phyloP scores from a whole-genome alignment of 2,329 filamentous ascomycete genomes.

The Alternaria angustiovoidea region DNA sequence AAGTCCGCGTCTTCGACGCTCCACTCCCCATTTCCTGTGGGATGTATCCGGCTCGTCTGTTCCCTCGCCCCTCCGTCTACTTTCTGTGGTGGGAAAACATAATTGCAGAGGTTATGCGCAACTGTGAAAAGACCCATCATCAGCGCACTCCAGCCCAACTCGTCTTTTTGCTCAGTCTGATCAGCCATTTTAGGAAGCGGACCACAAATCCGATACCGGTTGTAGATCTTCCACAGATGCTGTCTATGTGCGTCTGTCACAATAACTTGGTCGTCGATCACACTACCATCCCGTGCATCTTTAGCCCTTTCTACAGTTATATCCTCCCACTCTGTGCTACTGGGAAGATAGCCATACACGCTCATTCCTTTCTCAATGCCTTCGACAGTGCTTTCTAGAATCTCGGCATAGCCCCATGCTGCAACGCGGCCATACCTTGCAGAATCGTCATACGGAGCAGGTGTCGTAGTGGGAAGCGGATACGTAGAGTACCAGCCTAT shows the following conservation, averaged over 20 bases:
- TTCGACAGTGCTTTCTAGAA: constrained; percentile 53
- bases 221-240: constrained; percentile 56
- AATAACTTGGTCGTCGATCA: constrained; percentile 41
- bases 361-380: constrained; percentile 46
- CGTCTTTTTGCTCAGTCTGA: constrained; percentile 7
- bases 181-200: constrained; percentile 17
- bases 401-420: constrained; percentile 59
- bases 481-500: constrained; percentile 56
- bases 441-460: constrained; percentile 49
- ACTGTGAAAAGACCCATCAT: constrained; percentile 30
- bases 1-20: constrained; percentile 27
- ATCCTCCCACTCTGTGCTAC: constrained; percentile 50
- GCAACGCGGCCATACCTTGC: constrained; percentile 57
- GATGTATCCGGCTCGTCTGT: constrained; percentile 19
- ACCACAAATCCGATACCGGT: constrained; percentile 48
- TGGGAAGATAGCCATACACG: constrained; percentile 57
- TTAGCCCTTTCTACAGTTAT: constrained; percentile 47
- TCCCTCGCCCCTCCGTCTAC: too few species aligned
- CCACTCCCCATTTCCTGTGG: constrained; percentile 27
- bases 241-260: constrained; percentile 51
- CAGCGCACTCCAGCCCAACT: constrained; percentile 29
- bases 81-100: constrained; percentile 29
- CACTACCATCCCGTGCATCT: neutral
- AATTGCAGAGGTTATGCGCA: constrained; percentile 25
- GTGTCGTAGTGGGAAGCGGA: constrained; percentile 51